phyloP scores from a whole-genome alignment of 129 eudicot species.

The Flaveria linearis region DNA sequence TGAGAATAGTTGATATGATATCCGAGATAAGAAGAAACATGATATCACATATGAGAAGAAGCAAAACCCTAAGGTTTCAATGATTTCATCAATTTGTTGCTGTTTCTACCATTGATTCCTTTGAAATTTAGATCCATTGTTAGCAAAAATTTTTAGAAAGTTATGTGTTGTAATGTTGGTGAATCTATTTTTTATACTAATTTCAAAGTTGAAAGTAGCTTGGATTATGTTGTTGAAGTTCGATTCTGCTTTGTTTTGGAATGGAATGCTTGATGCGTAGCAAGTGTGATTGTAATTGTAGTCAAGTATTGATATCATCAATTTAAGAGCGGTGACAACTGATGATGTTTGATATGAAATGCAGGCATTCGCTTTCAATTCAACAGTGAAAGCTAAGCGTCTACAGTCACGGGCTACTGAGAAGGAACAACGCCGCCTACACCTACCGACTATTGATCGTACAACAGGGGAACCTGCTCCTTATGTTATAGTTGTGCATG shows the following conservation, averaged over 20 bases:
- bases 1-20: too few species aligned
- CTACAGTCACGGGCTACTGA: slow-evolving; percentile 76
- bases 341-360: neutral
- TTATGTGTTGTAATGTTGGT: too few species aligned
- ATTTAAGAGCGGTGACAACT: neutral
- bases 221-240: too few species aligned
- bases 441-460: slow-evolving; percentile 78
- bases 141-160: too few species aligned
- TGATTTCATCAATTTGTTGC: neutral
- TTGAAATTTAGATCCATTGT: neutral
- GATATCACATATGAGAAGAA: slow-evolving; percentile 38
- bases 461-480: slow-evolving; percentile 82
- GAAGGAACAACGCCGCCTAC: slow-evolving; percentile 93
- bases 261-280: neutral
- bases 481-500: slow-evolving; percentile 86
- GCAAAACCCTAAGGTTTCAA: slow-evolving; percentile 70
- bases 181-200: too few species aligned
- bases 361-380: slow-evolving; percentile 90
- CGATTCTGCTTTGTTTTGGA: neutral
- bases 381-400: slow-evolving; percentile 82
- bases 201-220: neutral
- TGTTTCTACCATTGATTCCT: neutral
- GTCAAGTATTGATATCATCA: slow-evolving; percentile 3
- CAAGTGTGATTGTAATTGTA: neutral
- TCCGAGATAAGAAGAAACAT: slow-evolving; percentile 45